Evolutionary conservation across 129 eudicot species (phyloP).

Genomic region (Chrysanthemum seticuspe): DNA sequence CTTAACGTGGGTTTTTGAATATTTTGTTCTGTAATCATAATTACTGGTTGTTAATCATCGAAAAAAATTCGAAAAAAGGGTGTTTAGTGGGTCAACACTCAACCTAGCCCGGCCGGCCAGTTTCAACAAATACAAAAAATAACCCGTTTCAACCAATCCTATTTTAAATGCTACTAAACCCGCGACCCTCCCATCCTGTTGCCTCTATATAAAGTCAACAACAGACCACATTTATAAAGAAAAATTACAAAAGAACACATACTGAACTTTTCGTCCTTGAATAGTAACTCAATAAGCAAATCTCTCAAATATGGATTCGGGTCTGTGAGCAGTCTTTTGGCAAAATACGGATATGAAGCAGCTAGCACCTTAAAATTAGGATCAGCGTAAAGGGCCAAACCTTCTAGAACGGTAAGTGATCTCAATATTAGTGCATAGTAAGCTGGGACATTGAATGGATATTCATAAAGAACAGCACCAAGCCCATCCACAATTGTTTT

Average conservation of each 20-base stretch:
- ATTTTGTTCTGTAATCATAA: slow-evolving; percentile 1
- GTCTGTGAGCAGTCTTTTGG: slow-evolving; percentile 93
- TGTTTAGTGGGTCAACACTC: slow-evolving; percentile 10
- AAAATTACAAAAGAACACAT: neutral
- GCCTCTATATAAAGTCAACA: neutral
- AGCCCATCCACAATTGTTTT: too few relatives aligned
- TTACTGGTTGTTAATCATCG: neutral
- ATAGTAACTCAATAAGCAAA: slow-evolving; percentile 90
- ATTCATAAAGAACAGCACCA: too few relatives aligned
- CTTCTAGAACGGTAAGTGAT: too few relatives aligned
- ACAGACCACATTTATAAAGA: neutral
- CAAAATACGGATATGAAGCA: slow-evolving; percentile 98
- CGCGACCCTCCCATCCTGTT: neutral
- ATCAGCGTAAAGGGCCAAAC: too few relatives aligned
- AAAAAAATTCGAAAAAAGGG: neutral
- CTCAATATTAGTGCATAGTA: too few relatives aligned
- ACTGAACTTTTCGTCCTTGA: slow-evolving; percentile 92
- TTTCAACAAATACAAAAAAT: neutral
- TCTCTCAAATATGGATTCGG: slow-evolving; percentile 94
- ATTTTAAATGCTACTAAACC: neutral
- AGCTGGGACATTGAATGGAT: too few relatives aligned
- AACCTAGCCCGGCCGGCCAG: neutral
- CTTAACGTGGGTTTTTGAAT: neutral
- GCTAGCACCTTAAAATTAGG: slow-evolving; percentile 96
- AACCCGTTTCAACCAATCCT: neutral